Base-by-base conservation (phyloP, 106 monocot species). In the Dendrobium huoshanense region DNA sequence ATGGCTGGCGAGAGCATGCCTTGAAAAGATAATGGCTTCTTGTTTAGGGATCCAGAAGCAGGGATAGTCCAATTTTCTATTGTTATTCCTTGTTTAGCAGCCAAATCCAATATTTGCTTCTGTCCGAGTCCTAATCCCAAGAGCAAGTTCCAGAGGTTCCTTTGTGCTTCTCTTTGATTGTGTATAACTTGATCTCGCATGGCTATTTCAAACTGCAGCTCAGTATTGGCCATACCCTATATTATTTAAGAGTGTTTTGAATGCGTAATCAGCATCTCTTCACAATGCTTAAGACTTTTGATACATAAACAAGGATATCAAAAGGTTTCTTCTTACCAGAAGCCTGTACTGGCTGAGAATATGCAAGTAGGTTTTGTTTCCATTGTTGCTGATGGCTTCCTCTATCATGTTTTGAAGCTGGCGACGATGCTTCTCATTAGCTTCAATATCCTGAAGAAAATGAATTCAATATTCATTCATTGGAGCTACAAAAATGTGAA, bases 181-280 rank as follows among this genome's bases (percentile, higher is more conserved):
- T 99, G 91, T 78, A 99, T 95, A 15, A 95, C 86, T 78, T 99
- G 95, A 80, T 99, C 98, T 17, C 98, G 83, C 89, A 95, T 92
- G n/a, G 95, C 98, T 67, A 99, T 91, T 85, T 99, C 95, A 83
- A 95, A 94, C 83, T 99, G 98, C 75, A 99, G 95, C 86, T 99
- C 95, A 25, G 95, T 87, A 78, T 99, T 99, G 29, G 91, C 81
- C 95, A 95, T 93, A 55, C 95, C 95, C 98, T 99, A 77, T 41
- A 72, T 61, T 77, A 25, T 48, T 41, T 75, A 51, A 67, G 3
- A 77, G 29, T 37, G 27, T n/a, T 58, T 56, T 20, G 59, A 59
- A 59, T 56, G 7, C 55, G 59, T 58, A 22, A 29, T 77, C 47
- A 77, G n/a, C 4, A 74, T 29, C 29, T 44, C 49, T 5, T 49